Evolutionary conservation across 805 yeast species (phyloP), one percentile per base, ranked within the genome.

Genomic region (Barnettozyma pratensis): DNA sequence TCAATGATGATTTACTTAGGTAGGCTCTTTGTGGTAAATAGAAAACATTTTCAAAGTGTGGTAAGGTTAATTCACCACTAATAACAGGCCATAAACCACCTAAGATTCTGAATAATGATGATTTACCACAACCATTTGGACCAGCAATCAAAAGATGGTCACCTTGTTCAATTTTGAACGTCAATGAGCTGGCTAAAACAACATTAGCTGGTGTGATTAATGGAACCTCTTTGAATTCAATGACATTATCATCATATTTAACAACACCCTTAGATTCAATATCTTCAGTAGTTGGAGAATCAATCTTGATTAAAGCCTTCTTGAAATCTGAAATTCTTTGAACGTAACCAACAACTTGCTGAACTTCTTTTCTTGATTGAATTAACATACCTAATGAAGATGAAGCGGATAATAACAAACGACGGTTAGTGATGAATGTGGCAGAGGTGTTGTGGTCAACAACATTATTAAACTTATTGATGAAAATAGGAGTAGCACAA

Each of bases 41-140:
- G 62, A 90, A 91, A 60, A 91, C 81, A 45, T 81, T 79, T 57
- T 78, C 77, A 4, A 78, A 70, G 39, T 74, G 73, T 6, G 96
- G 96, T 29, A 87, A 79, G 6, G 76, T 76, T 37, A 87, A 75
- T 27, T 69, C 65, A 32, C 78, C 79, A 32, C 71, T 68, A 41
- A 76, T 71, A 25, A 90, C 83, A 3, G 94, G 96, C 98, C 98
- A 91, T 55, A 91, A 73, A 0, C 97, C 97, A 47, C 97, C 97
- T 42, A 91, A 75, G 59, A 91, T 79, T 62, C 98, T 78, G 66
- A 91, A 91, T 49, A 91, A 70, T 0, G 97, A 91, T 0, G 97
- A 90, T 68, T 91, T 91, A 29, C 98, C 98, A 54, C 96, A 87
- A 1, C 98, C 98, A 62, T 91, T 91, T 11, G 97, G 97, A 0